Conservation (phyloP, 1,284 basidiomycete species). For the Rhodofomes roseus region DNA sequence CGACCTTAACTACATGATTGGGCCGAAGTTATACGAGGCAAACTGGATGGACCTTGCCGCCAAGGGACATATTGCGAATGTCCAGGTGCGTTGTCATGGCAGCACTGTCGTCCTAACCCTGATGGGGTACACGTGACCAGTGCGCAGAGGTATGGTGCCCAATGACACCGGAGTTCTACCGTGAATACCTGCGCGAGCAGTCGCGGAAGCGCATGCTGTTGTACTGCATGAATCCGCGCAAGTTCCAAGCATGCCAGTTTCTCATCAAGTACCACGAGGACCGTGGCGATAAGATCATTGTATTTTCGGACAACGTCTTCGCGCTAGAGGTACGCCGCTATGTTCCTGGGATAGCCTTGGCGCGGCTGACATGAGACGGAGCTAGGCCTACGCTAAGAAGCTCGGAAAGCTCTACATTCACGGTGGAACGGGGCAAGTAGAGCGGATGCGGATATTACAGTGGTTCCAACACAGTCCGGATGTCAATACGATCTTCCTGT, state of each 20-base stretch:
- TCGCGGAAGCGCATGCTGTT: conserved; percentile 93
- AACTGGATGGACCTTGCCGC: conserved; percentile 99
- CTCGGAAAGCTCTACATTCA: conserved; percentile 95
- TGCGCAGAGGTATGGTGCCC: conserved; percentile 99
- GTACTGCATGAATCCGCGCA: conserved; percentile 99
- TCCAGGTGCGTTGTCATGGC: conserved; percentile 64
- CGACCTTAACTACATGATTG: conserved; percentile 98
- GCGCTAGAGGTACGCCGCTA: conserved; percentile 77
- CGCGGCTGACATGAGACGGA: background rate
- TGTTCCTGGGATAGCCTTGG: conserved; percentile 5
- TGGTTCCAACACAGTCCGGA: conserved; percentile 95
- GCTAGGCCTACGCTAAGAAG: conserved; percentile 91
- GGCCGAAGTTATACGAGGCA: conserved; percentile 98
- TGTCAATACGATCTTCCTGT: conserved; percentile 98
- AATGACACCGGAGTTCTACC: conserved; percentile 99
- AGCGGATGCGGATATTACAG: conserved; percentile 93
- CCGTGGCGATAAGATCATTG: conserved; percentile 98
- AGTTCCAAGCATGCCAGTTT: conserved; percentile 99
- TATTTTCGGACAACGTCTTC: conserved; percentile 98
- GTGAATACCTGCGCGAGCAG: conserved; percentile 93
- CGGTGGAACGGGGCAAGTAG: conserved; percentile 93
- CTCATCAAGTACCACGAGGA: conserved; percentile 98
- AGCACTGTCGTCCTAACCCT: background rate
- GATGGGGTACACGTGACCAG: conserved; percentile 34
- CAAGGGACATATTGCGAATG: conserved; percentile 99